Evolutionary conservation across 2,329 filamentous ascomycete genomes (phyloP), one percentile per base, ranked within the genome.

Genomic region (Emmonsiellopsis sp.): DNA sequence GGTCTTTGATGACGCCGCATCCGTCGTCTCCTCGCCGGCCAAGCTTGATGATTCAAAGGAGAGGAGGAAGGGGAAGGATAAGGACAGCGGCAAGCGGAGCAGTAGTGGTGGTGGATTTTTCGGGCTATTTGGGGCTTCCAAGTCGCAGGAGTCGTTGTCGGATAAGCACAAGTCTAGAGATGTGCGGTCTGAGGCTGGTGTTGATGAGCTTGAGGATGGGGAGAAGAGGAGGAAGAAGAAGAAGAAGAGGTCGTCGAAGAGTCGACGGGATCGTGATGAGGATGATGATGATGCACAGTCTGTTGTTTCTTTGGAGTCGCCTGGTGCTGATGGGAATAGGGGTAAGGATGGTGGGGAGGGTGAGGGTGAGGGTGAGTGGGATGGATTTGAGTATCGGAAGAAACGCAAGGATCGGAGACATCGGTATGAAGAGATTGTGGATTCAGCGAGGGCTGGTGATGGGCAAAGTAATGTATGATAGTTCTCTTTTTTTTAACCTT

Each of bases 191-290:
- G 70, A 72, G 57, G 59, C 62, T 50, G 67, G 63, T 53, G 55
- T 61, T 44, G 67, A 69, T 16, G 73, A 74, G 15, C 69, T 69
- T 47, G 67, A 67, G 40, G 69, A 74, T 40, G 65, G 67, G 11
- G 62, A 65, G 31, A 72, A 73, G 52, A 73, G 70, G 55, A 72
- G 71, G 43, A 74, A 71, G 56, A 71, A 71, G 58, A 75, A 76
- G 61, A 74, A 71, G 58, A 75, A 76, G 61, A 74, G 69, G 64
- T 61, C 69, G 62, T 63, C 69, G 52, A 60, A 71, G 64, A 61
- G 70, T 43, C 60, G 62, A 55, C 34, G 16, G 34, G 47, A 49
- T 11, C 16, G 34, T 4, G 47, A 15, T 49, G 47, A 49, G 47
- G 20, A 20, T 49, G 70, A 72, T 54, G 72, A 73, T 47, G 67